Evolutionary conservation across 768 basidiomycete genomes (phyloP), one percentile per base, ranked within the genome.

Genomic region (Chlorophyllum brunneum): DNA sequence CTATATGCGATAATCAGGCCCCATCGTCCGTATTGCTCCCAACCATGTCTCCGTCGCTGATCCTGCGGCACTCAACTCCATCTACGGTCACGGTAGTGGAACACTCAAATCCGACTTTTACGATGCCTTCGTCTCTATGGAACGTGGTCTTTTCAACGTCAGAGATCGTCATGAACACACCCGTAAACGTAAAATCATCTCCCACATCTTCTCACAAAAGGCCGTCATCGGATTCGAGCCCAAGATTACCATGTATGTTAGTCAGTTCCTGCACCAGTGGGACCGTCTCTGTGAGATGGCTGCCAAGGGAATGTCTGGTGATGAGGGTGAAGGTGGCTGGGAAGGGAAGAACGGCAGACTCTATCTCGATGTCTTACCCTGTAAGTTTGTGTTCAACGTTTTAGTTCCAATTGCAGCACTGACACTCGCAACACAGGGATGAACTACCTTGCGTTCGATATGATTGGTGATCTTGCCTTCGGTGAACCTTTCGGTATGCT

Each of bases 401-500:
- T n/a, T 16, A 9, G 3, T 20, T 47, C 15, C 52, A 59, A 11
- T 61, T 56, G 51, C 53, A 43, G 39, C n/a, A 29, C 3, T 47
- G 24, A 37, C 18, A 2, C 2, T 42, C 6, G 18, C 4, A 48
- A 49, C 24, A 22, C 48, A 79, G 78, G 79, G 78, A 67, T 65
- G 15, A 79, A 80, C 58, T 81, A 79, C 56, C 75, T 81, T 13
- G 75, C 76, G 1, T 81, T 81, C 58, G 79, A 80, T 65, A 90
- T 92, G 57, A 87, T 93, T 37, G 90, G 88, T 67, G 89, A 93
- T 64, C 77, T 93, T 9, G 87, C 90, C 0, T 94, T 94, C 58
- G 92, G 92, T 1, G 79, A 81, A 1, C 87, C 92, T 0, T 95
- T 95, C 59, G 91, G 91, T n/a, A 95, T 95, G 92, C 73, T 95